A percentile compares a stretch with the other conserved stretches of the same genome.
These are phyloP conservation scores for Boechera divaricarpa DNA, from an alignment of 345 rosid species.

Conservation along the genomic window DNA sequence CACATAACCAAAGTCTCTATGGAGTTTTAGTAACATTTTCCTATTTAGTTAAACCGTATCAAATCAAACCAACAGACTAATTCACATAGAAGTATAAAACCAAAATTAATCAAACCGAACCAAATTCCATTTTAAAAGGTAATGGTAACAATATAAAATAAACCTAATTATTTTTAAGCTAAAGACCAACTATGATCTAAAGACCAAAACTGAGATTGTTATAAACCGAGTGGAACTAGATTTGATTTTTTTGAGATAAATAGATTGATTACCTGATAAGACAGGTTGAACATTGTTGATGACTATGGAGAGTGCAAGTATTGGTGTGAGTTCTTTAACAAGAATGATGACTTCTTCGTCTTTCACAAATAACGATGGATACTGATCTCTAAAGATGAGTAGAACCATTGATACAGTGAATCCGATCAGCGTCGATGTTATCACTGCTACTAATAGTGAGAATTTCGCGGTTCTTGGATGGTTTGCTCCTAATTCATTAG, in stretches of 20 bases:
- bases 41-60: not conserved
- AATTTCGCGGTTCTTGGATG: slow-evolving; percentile 75
- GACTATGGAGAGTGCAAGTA: slow-evolving; percentile 68
- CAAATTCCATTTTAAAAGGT: not conserved
- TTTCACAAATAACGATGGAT: slow-evolving; percentile 69
- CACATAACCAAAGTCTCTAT: not conserved
- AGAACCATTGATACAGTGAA: slow-evolving; percentile 52
- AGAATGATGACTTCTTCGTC: slow-evolving; percentile 56
- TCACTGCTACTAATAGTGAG: slow-evolving; percentile 70
- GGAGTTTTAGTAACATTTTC: not conserved
- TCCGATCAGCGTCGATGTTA: slow-evolving; percentile 62
- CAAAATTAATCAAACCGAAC: not conserved
- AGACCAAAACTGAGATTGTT: not conserved
- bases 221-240: not conserved
- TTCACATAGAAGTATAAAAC: not conserved
- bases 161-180: not conserved
- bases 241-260: not conserved
- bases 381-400: slow-evolving; percentile 49
- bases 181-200: not conserved
- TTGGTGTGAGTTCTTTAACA: slow-evolving; percentile 71
- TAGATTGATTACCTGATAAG: slow-evolving; percentile 70
- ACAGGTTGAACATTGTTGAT: slow-evolving; percentile 84
- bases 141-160: not conserved
- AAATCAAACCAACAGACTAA: not conserved
- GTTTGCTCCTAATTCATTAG: slow-evolving; percentile 84